Percentiles rank a stretch among this genome's conserved stretches.
Conservation (phyloP, 208 protist genomes). For the Trypanosoma melophagium region DNA sequence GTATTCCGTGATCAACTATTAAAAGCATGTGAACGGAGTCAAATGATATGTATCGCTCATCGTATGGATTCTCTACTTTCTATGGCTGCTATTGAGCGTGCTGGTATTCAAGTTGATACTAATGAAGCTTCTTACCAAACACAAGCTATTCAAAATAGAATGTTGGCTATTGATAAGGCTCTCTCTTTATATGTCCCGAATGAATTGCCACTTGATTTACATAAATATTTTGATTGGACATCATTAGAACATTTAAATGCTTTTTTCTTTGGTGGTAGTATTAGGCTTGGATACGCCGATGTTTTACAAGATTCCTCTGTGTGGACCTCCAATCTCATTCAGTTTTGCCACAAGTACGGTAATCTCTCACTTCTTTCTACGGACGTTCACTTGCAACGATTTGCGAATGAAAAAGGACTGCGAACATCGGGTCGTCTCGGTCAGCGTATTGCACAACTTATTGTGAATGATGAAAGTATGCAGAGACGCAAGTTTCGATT, state of each 20-base stretch:
- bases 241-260: slow-evolving; percentile 67
- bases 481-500: slow-evolving; percentile 46
- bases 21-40: slow-evolving; percentile 43
- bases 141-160: slow-evolving; percentile 48
- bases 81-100: slow-evolving; percentile 70
- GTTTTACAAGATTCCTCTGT: slow-evolving; percentile 25
- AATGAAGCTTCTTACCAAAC: slow-evolving; percentile 60
- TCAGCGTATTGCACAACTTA: slow-evolving; percentile 37
- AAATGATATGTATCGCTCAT: slow-evolving; percentile 65
- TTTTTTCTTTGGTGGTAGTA: slow-evolving; percentile 78
- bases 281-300: slow-evolving; percentile 45
- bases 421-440: slow-evolving; percentile 33
- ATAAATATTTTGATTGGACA: slow-evolving; percentile 72
- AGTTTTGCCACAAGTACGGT: slow-evolving; percentile 73
- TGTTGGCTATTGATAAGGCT: slow-evolving; percentile 52
- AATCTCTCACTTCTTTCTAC: slow-evolving; percentile 42
- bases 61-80: slow-evolving; percentile 82
- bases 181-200: slow-evolving; percentile 59
- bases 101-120: slow-evolving; percentile 72
- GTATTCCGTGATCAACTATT: slow-evolving; percentile 62
- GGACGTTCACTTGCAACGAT: slow-evolving; percentile 78
- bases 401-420: slow-evolving; percentile 51
- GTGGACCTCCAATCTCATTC: slow-evolving; percentile 82
- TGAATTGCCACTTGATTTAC: slow-evolving; percentile 71
- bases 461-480: slow-evolving; percentile 25